Evolutionary conservation across 1,284 basidiomycete genomes (phyloP).

Genomic region (Naganishia albida): DNA sequence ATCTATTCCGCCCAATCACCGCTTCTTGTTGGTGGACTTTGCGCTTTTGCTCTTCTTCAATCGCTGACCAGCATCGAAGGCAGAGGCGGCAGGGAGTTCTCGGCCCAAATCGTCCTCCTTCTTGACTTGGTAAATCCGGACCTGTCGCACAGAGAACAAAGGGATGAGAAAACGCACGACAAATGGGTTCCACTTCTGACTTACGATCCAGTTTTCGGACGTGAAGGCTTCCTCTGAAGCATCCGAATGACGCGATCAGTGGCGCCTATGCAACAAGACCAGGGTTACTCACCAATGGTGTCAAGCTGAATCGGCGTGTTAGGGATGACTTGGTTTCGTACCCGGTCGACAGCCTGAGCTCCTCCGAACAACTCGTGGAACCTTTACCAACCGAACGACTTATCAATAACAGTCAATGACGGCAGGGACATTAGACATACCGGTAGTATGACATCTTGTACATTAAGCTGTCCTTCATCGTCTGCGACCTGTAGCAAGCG

Average conservation of each 20-base stretch:
- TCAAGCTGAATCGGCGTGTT: conserved; percentile 76
- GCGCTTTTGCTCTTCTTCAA: conserved; percentile 59
- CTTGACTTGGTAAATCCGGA: conserved; percentile 94
- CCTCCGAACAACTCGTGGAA: conserved; percentile 86
- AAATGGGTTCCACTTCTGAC: conserved; percentile 41
- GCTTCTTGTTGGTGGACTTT: conserved; percentile 24
- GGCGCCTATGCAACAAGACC: conserved; percentile 18
- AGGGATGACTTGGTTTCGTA: conserved; percentile 78
- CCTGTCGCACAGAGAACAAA: conserved; percentile 46
- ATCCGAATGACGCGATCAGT: conserved; percentile 24
- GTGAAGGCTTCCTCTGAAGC: conserved; percentile 86
- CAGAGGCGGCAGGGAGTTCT: conserved; percentile 79
- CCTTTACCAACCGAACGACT: conserved; percentile 53
- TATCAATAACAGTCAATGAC: background rate
- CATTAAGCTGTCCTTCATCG: conserved; percentile 98
- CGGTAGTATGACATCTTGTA: conserved; percentile 98
- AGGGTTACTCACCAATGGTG: conserved; percentile 68
- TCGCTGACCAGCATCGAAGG: conserved; percentile 83
- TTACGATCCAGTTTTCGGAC: conserved; percentile 95
- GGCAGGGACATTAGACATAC: conserved; percentile 54
- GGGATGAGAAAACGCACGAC: conserved; percentile 6
- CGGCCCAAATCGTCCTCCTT: conserved; percentile 89
- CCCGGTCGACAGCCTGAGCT: conserved; percentile 72
- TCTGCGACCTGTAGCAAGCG: conserved; percentile 56
- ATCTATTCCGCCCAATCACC: background rate